These are phyloP conservation scores for Euphrasia arctica DNA, from an alignment of 305 asterid species.

Conservation along the genomic window DNA sequence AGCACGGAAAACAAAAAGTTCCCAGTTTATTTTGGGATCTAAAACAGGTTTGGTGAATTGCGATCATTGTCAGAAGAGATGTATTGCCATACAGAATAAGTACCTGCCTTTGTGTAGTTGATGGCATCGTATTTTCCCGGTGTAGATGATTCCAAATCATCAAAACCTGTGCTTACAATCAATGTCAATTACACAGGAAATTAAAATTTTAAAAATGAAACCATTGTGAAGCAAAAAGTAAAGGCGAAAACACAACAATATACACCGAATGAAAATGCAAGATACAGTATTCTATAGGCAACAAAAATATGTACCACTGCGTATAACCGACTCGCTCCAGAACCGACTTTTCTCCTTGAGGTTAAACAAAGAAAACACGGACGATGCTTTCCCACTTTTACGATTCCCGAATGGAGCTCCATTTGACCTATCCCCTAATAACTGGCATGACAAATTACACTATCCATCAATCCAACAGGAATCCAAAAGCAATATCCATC, in stretches of 20 bases:
- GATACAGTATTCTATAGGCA: not conserved
- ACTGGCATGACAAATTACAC: slow-evolving; percentile 35
- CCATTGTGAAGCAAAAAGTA: not conserved
- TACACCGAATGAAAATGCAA: not conserved
- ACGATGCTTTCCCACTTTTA: slow-evolving; percentile 53
- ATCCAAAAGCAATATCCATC: slow-evolving; percentile 9
- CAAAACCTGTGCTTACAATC: slow-evolving; percentile 47
- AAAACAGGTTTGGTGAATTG: not conserved
- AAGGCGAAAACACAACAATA: too few species aligned
- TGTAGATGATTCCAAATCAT: slow-evolving; percentile 71
- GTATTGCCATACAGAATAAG: slow-evolving; percentile 37
- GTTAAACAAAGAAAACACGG: slow-evolving; percentile 89
- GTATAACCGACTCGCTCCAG: slow-evolving; percentile 96
- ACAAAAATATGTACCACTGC: slow-evolving; percentile 49
- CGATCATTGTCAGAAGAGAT: slow-evolving; percentile 23
- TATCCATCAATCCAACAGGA: slow-evolving; percentile 28
- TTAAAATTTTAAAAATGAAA: not conserved
- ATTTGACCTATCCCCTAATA: slow-evolving; percentile 47
- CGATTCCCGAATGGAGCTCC: slow-evolving; percentile 57
- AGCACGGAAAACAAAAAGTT: not conserved
- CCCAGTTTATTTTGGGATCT: slow-evolving; percentile 20
- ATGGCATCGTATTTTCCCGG: slow-evolving; percentile 49
- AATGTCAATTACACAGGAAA: slow-evolving; percentile 19
- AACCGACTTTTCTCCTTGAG: slow-evolving; percentile 89
- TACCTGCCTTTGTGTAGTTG: slow-evolving; percentile 99